phyloP scores from a whole-genome alignment of 106 monocot species.

The Chionographis japonica region DNA sequence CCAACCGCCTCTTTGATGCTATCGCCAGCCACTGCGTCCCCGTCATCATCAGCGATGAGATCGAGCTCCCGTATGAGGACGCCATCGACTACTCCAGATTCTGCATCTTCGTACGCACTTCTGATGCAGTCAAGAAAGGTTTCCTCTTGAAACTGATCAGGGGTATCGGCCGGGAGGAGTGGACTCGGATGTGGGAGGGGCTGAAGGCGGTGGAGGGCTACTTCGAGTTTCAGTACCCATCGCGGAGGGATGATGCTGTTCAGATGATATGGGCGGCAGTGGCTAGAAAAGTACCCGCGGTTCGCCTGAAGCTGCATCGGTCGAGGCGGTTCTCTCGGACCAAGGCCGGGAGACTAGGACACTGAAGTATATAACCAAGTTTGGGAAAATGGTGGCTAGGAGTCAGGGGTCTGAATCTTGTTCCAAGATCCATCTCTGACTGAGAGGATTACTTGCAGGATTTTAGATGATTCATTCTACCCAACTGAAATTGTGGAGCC shows the following conservation, averaged over 20 bases:
- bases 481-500: too few species aligned
- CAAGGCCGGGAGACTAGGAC: background rate
- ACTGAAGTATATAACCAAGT: background rate
- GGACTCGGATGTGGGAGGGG: slow-evolving; percentile 62
- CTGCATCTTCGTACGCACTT: slow-evolving; percentile 56
- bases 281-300: slow-evolving; percentile 53
- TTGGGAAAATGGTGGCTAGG: slow-evolving; percentile 15
- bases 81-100: slow-evolving; percentile 69
- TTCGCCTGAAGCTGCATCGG: slow-evolving; percentile 49
- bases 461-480: too few species aligned
- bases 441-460: too few species aligned
- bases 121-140: slow-evolving; percentile 63
- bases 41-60: slow-evolving; percentile 69
- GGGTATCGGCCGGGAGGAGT: slow-evolving; percentile 39
- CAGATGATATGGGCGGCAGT: slow-evolving; percentile 84
- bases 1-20: slow-evolving; percentile 69
- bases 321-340: slow-evolving; percentile 42
- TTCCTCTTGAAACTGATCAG: slow-evolving; percentile 47
- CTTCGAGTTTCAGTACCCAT: slow-evolving; percentile 57
- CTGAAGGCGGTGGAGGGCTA: slow-evolving; percentile 56
- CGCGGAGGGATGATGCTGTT: slow-evolving; percentile 56
- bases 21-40: slow-evolving; percentile 71
- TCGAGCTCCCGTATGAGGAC: slow-evolving; percentile 80
- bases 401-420: slow-evolving; percentile 4
- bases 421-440: too few species aligned